phyloP scores from a whole-genome alignment of 257 asterid genomes.

The Hygrophila difformis region DNA sequence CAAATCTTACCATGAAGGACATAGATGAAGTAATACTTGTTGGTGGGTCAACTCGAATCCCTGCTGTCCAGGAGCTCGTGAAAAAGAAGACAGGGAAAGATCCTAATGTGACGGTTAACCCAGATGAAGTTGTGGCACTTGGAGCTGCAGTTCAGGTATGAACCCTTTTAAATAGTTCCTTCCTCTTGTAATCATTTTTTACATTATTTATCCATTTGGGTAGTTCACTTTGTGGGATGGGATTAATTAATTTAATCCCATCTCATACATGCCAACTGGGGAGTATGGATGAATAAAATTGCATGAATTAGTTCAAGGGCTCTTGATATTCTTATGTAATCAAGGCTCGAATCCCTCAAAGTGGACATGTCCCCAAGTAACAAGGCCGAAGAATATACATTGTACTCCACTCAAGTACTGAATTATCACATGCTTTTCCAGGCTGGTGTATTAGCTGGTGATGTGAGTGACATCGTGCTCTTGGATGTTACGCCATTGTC shows the following conservation, averaged over 20 bases:
- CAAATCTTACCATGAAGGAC: slow-evolving; percentile 57
- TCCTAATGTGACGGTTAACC: slow-evolving; percentile 74
- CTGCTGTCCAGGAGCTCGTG: slow-evolving; percentile 69
- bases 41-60: slow-evolving; percentile 90
- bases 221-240: no score
- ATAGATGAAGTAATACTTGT: slow-evolving; percentile 81
- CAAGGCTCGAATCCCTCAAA: no score
- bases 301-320: no score
- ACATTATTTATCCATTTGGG: no score
- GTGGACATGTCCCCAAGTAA: no score
- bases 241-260: not conserved
- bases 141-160: slow-evolving; percentile 89
- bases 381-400: no score
- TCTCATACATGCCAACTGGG: no score
- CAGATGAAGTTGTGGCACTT: slow-evolving; percentile 84
- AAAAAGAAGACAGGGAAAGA: slow-evolving; percentile 63
- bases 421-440: slow-evolving; percentile 9
- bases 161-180: not conserved
- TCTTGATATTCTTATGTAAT: no score
- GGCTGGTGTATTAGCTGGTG: slow-evolving; percentile 89
- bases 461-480: slow-evolving; percentile 73
- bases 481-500: slow-evolving; percentile 84
- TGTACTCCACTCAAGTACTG: no score
- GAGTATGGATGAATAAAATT: no score
- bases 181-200: not conserved